Evolutionary conservation across 2,329 filamentous ascomycete genomes (phyloP), one percentile per base, ranked within the genome.

Genomic region (Huntiella abstrusa): DNA sequence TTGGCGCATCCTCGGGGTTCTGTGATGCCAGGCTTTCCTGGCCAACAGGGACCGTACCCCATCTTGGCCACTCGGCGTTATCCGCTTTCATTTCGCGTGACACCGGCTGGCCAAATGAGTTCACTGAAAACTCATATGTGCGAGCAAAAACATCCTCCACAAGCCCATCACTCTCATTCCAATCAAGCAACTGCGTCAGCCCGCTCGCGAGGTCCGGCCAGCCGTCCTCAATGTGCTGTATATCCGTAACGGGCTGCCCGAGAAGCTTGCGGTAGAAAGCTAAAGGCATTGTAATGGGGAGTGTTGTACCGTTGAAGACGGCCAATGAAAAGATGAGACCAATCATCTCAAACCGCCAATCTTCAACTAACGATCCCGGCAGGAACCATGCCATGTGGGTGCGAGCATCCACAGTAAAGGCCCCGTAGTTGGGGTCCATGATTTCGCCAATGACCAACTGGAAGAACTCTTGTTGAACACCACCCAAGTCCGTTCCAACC

Each of bases 391-490:
- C 77, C 70, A 91, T 81, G 32, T 75, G 75, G 1, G 82, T 91
- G 46, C 76, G 67, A 1, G 73, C 62, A 54, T 96, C 86, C 32
- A 84, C 71, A 0, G 77, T 80, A 58, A 96, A 96, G 46, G 82
- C 75, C 1, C 81, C 86, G 55, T 82, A 84, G 38, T 77, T 71
- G 4, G 84, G 80, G 54, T 84, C 70, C 40, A 96, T 70, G 3
- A 82, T 83, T 56, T 93, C 80, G 1, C 75, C 75, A 54, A 95
- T 77, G 13, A 83, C 77, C 22, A 95, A 63, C 12, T 85, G 77
- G 63, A 98, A 96, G 58, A 94, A 96, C 52, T 98, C 91, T 58
- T 94, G 87, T 55, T 95, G 88, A 1, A 98, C 87, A 52, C 91
- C 91, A 38, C 91, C 91, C 42, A 88, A 85, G 59, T 98, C 91